A percentile compares a stretch with the other conserved stretches of the same genome.
These are phyloP conservation scores for Nidula niveotomentosa DNA, from an alignment of 1,284 basidiomycete genomes.

Conservation along the genomic window DNA sequence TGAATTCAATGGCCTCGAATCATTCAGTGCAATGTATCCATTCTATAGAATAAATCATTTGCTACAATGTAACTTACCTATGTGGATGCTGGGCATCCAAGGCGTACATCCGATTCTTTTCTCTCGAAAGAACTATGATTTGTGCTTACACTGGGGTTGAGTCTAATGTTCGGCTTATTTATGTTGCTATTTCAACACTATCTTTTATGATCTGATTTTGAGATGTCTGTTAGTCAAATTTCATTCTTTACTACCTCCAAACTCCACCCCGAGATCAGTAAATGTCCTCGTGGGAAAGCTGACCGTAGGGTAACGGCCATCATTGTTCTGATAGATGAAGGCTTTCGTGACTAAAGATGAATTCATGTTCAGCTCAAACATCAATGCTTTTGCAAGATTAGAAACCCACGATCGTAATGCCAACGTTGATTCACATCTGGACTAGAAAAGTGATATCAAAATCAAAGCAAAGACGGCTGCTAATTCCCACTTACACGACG, in stretches of 20 bases:
- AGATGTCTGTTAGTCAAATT: no score
- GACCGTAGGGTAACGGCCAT: constrained; percentile 9
- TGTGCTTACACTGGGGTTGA: no score
- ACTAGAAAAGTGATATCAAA: background rate
- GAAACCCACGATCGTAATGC: background rate
- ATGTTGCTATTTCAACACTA: no score
- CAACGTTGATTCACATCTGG: background rate
- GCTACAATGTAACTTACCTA: no score
- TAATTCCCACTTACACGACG: constrained; percentile 6
- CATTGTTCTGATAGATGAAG: constrained; percentile 12
- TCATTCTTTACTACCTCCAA: background rate
- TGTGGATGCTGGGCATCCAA: no score
- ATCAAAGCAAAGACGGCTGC: background rate
- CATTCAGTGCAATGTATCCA: no score
- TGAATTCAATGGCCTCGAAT: no score
- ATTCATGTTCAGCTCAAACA: background rate
- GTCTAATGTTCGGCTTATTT: no score
- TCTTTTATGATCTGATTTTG: no score
- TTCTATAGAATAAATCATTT: no score
- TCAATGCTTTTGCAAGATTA: background rate
- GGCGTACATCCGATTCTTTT: no score
- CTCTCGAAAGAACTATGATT: no score
- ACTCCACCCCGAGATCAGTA: constrained; percentile 10
- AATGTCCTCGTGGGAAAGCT: constrained; percentile 7
- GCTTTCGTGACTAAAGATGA: constrained; percentile 9